Conservation (phyloP, 2,329 filamentous ascomycete genomes). For the Pezicula neosporulosa region DNA sequence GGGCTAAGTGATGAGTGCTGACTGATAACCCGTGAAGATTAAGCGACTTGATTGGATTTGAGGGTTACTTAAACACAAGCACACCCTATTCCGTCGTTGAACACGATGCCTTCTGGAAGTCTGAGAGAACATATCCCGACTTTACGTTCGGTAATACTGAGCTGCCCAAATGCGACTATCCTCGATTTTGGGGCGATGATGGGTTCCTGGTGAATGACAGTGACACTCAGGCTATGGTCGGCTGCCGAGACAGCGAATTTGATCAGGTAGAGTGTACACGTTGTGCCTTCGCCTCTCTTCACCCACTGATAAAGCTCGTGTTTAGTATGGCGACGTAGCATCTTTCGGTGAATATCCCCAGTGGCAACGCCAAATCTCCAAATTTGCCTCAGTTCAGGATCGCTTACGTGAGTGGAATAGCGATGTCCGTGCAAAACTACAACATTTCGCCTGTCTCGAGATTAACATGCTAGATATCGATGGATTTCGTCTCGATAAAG, state of each 20-base stretch:
- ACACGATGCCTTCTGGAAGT: constrained; percentile 41
- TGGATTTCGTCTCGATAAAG: constrained; percentile 65
- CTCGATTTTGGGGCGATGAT: no score
- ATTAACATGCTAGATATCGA: constrained; percentile 61
- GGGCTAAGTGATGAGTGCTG: no score
- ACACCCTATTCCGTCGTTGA: constrained; percentile 52
- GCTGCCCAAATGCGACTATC: constrained; percentile 52
- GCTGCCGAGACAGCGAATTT: constrained; percentile 62
- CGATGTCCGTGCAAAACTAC: constrained; percentile 54
- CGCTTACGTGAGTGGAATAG: constrained; percentile 60
- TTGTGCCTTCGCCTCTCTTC: not conserved
- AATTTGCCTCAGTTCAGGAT: constrained; percentile 64
- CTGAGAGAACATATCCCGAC: not conserved
- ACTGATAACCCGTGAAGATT: not conserved
- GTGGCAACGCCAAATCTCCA: constrained; percentile 59
- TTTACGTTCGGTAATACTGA: constrained; percentile 27
- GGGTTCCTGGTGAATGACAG: no score
- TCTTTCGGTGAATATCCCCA: constrained; percentile 61
- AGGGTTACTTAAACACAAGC: not conserved
- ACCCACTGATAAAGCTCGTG: not conserved
- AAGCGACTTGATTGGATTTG: not conserved
- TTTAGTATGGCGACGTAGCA: constrained; percentile 58
- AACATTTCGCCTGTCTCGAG: constrained; percentile 60
- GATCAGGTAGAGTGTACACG: constrained; percentile 37
- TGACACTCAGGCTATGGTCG: constrained; percentile 44